Evolutionary conservation across 179 eudicot species (phyloP), one percentile per base, ranked within the genome.

Genomic region (Spinacia oleracea): DNA sequence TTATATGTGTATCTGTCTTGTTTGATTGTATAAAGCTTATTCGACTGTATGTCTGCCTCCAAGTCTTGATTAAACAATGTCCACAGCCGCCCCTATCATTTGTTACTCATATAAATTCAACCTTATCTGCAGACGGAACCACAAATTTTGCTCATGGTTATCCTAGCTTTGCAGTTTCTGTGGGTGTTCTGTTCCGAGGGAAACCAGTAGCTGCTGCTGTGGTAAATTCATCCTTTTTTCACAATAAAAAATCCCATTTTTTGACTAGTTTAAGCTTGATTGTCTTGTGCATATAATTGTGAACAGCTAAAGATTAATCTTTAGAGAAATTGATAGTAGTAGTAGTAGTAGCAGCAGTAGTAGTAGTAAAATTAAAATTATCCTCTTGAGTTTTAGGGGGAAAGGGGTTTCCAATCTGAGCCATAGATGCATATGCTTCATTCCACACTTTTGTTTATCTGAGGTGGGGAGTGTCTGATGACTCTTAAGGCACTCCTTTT

Each of bases 91-190:
- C 62, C 75, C 21, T 48, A 60, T 58, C 10, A 0, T 46, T 72
- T 64, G 59, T 29, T 58, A 23, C 51, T 74, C 31, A 50, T 34
- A 71, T 51, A 34, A 50, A 43, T 67, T 18, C 56, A 42, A 46
- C 73, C 23, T 72, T 12, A 35, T 74, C 29, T 78, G 78, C 85
- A 96, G 99, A 96, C 85, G 99, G 99, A 72, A 96, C 99, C 25
- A 96, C 99, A 70, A 96, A 96, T 80, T 96, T 96, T 76, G 98
- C 99, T 70, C 99, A 96, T 86, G 84, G 98, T 73, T 96, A 96
- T 87, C 99, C 99, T 67, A 89, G 96, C 89, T 96, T 96, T 84
- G 98, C 96, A 34, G 98, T 96, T 79, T 96, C 98, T 78, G 91
- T 96, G 75, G 99, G 93, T 79, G 94, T 96, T 82, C 89, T 96